A percentile compares a stretch with the other conserved stretches of the same genome.
Evolutionary conservation across 768 basidiomycete species (phyloP).

Genomic region (Amanita muscaria): DNA sequence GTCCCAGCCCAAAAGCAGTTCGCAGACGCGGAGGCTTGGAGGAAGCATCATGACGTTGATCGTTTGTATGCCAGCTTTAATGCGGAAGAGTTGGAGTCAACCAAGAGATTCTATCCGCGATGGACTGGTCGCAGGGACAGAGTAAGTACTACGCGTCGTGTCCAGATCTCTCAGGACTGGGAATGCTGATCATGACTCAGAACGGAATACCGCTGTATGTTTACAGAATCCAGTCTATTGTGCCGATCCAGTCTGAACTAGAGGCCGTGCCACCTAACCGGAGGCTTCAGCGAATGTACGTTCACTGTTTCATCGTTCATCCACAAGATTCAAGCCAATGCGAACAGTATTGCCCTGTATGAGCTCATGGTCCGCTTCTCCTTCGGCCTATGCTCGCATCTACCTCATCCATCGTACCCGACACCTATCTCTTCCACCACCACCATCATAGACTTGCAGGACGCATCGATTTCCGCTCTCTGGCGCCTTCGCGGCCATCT

Average conservation of each 20-base stretch:
- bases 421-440: conserved; percentile 53
- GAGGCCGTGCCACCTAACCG: conserved; percentile 42
- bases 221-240: conserved; percentile 60
- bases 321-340: neutral
- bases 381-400: conserved; percentile 51
- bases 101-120: conserved; percentile 63
- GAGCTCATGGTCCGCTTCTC: conserved; percentile 61
- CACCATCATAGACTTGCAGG: conserved; percentile 66
- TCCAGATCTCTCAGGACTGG: too few relatives aligned
- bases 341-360: conserved; percentile 50
- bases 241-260: conserved; percentile 51
- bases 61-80: conserved; percentile 55
- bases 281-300: conserved; percentile 66
- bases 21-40: conserved; percentile 58
- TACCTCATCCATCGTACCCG: conserved; percentile 42
- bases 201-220: conserved; percentile 67
- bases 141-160: too few relatives aligned
- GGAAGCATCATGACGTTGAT: conserved; percentile 50
- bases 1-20: conserved; percentile 64
- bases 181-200: too few relatives aligned
- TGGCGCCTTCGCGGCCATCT: conserved; percentile 67
- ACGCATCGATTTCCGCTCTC: conserved; percentile 51
- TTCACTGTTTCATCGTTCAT: conserved; percentile 8
- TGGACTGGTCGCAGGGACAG: conserved; percentile 79
- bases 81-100: conserved; percentile 46